Conservation (phyloP, 2,329 filamentous ascomycete species). For the Colletotrichum sp. region DNA sequence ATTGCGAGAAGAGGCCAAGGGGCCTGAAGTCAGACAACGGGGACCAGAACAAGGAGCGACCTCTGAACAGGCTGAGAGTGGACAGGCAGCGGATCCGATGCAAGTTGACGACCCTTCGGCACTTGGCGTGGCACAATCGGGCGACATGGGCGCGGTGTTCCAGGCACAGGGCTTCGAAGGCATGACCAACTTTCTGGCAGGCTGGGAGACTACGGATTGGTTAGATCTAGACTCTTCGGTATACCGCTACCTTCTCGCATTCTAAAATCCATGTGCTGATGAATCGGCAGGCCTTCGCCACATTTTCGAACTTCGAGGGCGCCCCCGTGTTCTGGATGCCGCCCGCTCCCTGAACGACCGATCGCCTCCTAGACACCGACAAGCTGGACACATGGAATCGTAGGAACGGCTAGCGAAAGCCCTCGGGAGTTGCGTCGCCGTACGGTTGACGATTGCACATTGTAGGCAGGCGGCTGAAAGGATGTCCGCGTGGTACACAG, state of each 20-base stretch:
- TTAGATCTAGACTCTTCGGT: slow-evolving; percentile 33
- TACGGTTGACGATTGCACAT: neutral
- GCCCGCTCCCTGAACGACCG: neutral
- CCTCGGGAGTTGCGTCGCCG: neutral
- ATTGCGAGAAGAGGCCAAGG: slow-evolving; percentile 42
- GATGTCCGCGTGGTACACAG: neutral
- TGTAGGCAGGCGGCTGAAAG: neutral
- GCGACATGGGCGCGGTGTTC: slow-evolving; percentile 11
- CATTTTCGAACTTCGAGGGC: slow-evolving; percentile 18
- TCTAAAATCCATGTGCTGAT: neutral
- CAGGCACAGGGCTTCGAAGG: slow-evolving; percentile 10
- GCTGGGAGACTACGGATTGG: slow-evolving; percentile 35
- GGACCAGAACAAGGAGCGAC: neutral
- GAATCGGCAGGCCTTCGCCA: slow-evolving; percentile 17
- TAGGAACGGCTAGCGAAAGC: neutral
- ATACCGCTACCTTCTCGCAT: neutral
- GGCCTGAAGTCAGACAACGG: neutral
- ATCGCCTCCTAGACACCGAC: neutral
- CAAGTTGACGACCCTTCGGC: neutral
- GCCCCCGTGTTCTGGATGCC: slow-evolving; percentile 20
- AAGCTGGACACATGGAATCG: neutral
- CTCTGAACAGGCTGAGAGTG: neutral
- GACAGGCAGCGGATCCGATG: neutral
- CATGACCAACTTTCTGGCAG: slow-evolving; percentile 22
- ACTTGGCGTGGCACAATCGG: neutral